Evolutionary conservation across 1,284 basidiomycete genomes (phyloP), one percentile per base, ranked within the genome.

Genomic region (Phellopilus nigrolimitatus): DNA sequence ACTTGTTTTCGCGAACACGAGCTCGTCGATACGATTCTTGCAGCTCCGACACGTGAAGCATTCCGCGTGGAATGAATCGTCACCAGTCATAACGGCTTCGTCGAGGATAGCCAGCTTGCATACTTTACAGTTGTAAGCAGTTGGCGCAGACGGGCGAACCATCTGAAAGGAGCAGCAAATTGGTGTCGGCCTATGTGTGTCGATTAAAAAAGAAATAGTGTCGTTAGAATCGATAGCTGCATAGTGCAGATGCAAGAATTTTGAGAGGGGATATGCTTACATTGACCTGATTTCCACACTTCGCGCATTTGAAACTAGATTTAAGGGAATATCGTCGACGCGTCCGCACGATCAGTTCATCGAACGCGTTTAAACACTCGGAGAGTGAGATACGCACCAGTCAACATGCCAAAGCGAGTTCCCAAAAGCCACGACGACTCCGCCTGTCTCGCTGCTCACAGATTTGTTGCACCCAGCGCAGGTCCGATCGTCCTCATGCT

Each of bases 21-120:
- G 82, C 66, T 99, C 95, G 68, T 98, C 95, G 61, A 99, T 99
- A 54, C 91, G 81, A 64, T 88, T 87, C 65, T 85, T 84, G 73
- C 95, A 99, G 33, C 94, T 88, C 61, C 93, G 88, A 72, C 95
- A 99, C 60, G 94, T 95, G 77, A 99, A 99, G 73, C 95, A 99
- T 60, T 95, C 89, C 2, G 95, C 95, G 67, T 99, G 95, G 63
- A 98, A 99, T 0, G 93, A 94, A 67, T 98, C 95, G 68, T 99
- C 94, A 51, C 95, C 94, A 10, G 95, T 95, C 89, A 98, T 97
- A 69, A 98, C 97, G 13, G 95, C 95, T 66, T 97, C 94, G 70
- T 97, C 93, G 49, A 94, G 85, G 61, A 97, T 97, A 36, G 91
- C 90, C 47, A 83, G 80, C 46, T 84, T 84, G 72, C 94, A 97